Evolutionary conservation across 805 yeast genomes (phyloP).

Genomic region (Hanseniaspora lachancei): DNA sequence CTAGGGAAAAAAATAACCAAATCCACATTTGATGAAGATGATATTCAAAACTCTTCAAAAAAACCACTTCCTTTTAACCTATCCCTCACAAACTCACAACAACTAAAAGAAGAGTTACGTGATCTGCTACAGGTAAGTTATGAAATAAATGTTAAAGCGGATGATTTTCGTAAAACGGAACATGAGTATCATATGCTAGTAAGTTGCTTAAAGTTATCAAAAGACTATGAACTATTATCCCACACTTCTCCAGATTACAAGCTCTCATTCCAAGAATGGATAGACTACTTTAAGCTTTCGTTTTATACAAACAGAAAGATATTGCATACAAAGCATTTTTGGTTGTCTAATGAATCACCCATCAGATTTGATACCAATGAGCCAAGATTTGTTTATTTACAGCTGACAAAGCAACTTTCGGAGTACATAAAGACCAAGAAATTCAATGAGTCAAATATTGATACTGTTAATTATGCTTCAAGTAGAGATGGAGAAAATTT

Average conservation of each 20-base stretch:
- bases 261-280: constrained; percentile 22
- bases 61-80: not conserved
- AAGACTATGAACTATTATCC: constrained; percentile 19
- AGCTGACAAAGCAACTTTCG: constrained; percentile 16
- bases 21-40: not conserved
- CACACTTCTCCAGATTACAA: constrained; percentile 16
- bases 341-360: constrained; percentile 61
- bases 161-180: not conserved
- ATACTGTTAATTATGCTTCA: not conserved
- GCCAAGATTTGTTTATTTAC: constrained; percentile 44
- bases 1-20: not conserved
- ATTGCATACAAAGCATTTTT: constrained; percentile 31
- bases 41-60: constrained; percentile 6
- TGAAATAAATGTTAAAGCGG: not conserved
- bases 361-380: constrained; percentile 56
- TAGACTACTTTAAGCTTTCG: constrained; percentile 14
- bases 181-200: not conserved
- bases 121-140: not conserved
- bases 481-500: not conserved
- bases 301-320: constrained; percentile 14
- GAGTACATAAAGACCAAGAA: not conserved
- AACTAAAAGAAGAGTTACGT: constrained; percentile 3
- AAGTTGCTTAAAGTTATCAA: constrained; percentile 13
- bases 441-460: not conserved
- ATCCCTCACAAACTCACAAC: not conserved